phyloP scores from a whole-genome alignment of 148 eudicot genomes.

The Chenopodium berlandieri region DNA sequence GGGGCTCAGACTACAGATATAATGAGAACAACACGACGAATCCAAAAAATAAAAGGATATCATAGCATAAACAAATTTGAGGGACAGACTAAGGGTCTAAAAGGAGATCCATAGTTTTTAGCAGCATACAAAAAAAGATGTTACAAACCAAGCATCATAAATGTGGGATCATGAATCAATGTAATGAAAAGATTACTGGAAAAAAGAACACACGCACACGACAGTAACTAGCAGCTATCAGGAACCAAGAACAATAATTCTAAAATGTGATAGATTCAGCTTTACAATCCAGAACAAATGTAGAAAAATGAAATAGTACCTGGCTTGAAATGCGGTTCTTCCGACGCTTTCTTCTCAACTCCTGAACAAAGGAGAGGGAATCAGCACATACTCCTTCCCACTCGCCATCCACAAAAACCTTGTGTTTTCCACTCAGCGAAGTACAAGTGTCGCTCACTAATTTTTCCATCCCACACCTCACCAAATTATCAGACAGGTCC shows the following conservation, averaged over 20 bases:
- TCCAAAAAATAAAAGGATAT: not conserved
- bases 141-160: not conserved
- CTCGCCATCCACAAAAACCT: conserved; percentile 77
- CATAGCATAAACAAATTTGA: not conserved
- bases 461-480: conserved; percentile 63
- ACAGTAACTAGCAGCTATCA: not conserved
- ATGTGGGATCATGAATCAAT: conserved; percentile 1
- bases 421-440: conserved; percentile 50
- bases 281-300: not conserved
- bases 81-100: not conserved
- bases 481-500: conserved; percentile 41
- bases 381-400: conserved; percentile 78
- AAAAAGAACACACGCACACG: not conserved
- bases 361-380: conserved; percentile 57
- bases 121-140: not conserved
- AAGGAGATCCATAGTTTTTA: not conserved
- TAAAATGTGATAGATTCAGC: not conserved
- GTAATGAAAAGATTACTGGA: not conserved
- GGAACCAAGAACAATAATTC: not conserved
- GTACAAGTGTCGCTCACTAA: conserved; percentile 55
- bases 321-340: conserved; percentile 52
- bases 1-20: too few relatives aligned
- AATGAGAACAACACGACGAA: not conserved
- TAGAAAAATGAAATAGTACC: conserved; percentile 34
- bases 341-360: conserved; percentile 59